Evolutionary conservation across 2,329 filamentous ascomycete species (phyloP), one percentile per base, ranked within the genome.

Genomic region (Curvularia hawaiiensis): DNA sequence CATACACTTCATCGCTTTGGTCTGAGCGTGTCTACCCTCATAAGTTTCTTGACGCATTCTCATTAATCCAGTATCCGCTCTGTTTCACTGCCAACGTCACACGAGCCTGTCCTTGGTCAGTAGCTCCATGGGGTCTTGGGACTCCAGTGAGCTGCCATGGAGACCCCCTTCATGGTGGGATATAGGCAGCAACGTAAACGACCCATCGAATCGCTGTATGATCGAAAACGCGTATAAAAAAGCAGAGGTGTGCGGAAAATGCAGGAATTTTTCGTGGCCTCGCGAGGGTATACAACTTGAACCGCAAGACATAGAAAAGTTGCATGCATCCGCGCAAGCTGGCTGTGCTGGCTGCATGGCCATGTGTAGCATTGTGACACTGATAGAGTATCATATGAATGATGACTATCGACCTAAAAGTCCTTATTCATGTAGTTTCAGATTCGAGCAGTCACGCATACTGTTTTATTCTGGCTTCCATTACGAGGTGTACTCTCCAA

Each of bases 271-370:
- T 8, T 24, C 18, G 2, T 54, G 50, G 54, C 41, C 16, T 14
- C 12, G 18, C 35, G 12, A 50, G 4, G 24, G 43, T n/a, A 11
- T 30, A 10, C 6, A 12, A 24, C n/a, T 10, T 10, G 3, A 2
- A 14, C 5, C 33, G 31, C 9, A 14, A 10, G 28, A 18, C 12
- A n/a, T n/a, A n/a, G n/a, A n/a, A n/a, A n/a, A n/a, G n/a, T 26
- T 24, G 12, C 6, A 30, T 18, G 30, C 14, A 9, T 48, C 50
- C 4, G 54, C 54, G 14, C 9, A 41, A 4, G 14, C 24, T 26
- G 55, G 55, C 14, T 58, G 55, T 40, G 55, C 55, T 1, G 55
- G 55, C 12, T 58, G 55, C 43, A 28, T 58, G 8, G 41, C 39
- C 16, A 20, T 58, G 9, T 49, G 45, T 1, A 16, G 39, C 5